Percentiles rank a stretch among this genome's conserved stretches.
phyloP scores from a whole-genome alignment of 208 protist genomes.

The Leishmania braziliensis region DNA sequence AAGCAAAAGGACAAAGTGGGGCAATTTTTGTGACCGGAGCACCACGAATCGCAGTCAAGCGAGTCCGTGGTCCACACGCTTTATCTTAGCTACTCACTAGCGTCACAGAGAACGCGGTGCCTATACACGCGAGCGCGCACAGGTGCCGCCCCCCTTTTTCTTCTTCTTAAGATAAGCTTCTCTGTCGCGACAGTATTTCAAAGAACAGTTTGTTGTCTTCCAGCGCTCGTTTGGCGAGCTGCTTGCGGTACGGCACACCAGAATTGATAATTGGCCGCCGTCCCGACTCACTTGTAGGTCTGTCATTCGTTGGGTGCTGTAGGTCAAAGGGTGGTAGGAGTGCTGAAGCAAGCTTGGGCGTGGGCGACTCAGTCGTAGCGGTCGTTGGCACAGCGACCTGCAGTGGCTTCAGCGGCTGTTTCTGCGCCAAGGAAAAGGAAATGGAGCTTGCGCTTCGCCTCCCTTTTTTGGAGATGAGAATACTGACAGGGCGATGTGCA shows the following conservation, averaged over 20 bases:
- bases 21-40: not conserved
- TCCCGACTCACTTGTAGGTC: not conserved
- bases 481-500: conserved; percentile 17
- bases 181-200: conserved; percentile 11
- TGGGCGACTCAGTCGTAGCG: not conserved
- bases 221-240: conserved; percentile 70
- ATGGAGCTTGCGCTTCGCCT: not conserved
- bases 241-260: conserved; percentile 44
- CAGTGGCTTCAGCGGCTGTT: conserved; percentile 6
- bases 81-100: not conserved
- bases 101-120: not conserved
- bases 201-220: conserved; percentile 81
- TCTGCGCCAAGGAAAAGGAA: not conserved
- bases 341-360: not conserved
- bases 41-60: not conserved
- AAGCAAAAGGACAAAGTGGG: not conserved
- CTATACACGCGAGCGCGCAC: not conserved
- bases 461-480: conserved; percentile 5
- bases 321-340: not conserved
- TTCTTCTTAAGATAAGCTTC: not conserved
- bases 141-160: not conserved
- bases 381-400: conserved; percentile 2
- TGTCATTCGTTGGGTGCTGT: not conserved
- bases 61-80: not conserved
- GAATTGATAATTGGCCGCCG: conserved; percentile 39